Base-by-base conservation (phyloP, 2,329 filamentous ascomycete genomes). In the Fusarium napiforme region DNA sequence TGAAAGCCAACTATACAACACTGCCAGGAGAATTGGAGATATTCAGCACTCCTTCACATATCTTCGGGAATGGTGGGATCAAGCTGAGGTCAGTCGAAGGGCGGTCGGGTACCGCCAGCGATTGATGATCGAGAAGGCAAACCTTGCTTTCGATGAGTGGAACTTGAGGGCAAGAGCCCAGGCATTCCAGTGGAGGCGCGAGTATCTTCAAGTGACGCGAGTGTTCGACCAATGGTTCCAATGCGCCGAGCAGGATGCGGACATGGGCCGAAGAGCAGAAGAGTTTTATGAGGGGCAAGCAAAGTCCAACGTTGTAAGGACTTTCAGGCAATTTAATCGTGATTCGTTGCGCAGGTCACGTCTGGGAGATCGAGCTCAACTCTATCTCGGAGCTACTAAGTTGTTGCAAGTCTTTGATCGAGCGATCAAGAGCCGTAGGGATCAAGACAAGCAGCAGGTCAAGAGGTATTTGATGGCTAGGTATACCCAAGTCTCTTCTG, bases 401-500 rank as follows among this genome's bases (percentile, higher is more conserved):
- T 23, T 80, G 16, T 61, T 83, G 23, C 72, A 73, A 12, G 64
- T 78, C 12, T 74, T 83, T 37, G 75, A 79, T 21, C 60, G 30
- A 42, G 67, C 72, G 32, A 75, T 79, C 11, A 75, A 73, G 43
- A 75, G 64, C 16, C 79, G 77, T 9, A 78, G 78, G 55, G 69
- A 69, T 21, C 74, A 72, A 36, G 77, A 79, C 34, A 81, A 79
- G 58, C 60, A 76, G 16, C 65, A 76, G 30, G 69, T 83, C 21
- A 79, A 81, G 50, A 77, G 73, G 23, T 78, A 81, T 66, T 74
- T 83, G 19, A 82, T 80, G 80, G 74, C 74, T 61, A 79, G 78
- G 63, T 83, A 82, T 60, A 81, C 81, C 6, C 75, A 82, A 64
- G 75, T 78, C 30, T 83, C 80, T 9, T 79, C 81, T 8, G 73